phyloP scores from a whole-genome alignment of 2,329 filamentous ascomycete species.

The Celoporthe dispersa region DNA sequence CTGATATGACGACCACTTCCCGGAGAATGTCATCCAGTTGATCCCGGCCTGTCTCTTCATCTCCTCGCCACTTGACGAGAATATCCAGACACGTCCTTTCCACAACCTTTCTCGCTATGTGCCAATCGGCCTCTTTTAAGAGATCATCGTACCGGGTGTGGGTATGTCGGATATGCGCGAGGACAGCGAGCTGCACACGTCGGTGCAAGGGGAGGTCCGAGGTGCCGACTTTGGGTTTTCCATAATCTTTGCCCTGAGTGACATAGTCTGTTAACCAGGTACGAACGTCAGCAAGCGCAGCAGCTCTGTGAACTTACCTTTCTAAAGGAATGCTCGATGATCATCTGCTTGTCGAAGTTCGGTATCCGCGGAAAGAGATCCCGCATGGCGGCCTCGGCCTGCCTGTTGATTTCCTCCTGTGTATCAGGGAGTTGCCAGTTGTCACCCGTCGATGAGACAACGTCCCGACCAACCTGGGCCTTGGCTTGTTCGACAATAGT shows the following conservation, averaged over 20 bases:
- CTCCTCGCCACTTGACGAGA: conserved; percentile 73
- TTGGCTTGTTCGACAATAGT: conserved; percentile 63
- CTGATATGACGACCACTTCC: conserved; percentile 67
- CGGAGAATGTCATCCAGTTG: conserved; percentile 69
- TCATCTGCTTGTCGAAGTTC: conserved; percentile 64
- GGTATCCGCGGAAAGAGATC: conserved; percentile 70
- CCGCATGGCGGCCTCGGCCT: conserved; percentile 65
- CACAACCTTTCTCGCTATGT: conserved; percentile 64
- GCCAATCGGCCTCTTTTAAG: conserved; percentile 61
- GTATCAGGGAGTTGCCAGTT: conserved; percentile 54
- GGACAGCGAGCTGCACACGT: conserved; percentile 66
- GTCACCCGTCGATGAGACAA: conserved; percentile 33
- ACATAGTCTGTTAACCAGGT: conserved; percentile 16
- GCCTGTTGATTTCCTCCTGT: conserved; percentile 63
- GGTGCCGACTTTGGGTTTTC: conserved; percentile 62
- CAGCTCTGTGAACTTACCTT: conserved; percentile 50
- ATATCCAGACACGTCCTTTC: conserved; percentile 65
- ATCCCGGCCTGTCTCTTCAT: conserved; percentile 70
- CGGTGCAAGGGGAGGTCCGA: conserved; percentile 61
- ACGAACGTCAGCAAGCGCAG: conserved; percentile 20
- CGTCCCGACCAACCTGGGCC: conserved; percentile 35
- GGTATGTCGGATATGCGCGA: conserved; percentile 69
- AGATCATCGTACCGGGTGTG: conserved; percentile 69
- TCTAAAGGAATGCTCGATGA: conserved; percentile 66
- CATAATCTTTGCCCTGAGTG: conserved; percentile 53